Evolutionary conservation across 228 moss, liverwort and hornwort genomes (phyloP).

Genomic region (Sphagnum magellanicum): DNA sequence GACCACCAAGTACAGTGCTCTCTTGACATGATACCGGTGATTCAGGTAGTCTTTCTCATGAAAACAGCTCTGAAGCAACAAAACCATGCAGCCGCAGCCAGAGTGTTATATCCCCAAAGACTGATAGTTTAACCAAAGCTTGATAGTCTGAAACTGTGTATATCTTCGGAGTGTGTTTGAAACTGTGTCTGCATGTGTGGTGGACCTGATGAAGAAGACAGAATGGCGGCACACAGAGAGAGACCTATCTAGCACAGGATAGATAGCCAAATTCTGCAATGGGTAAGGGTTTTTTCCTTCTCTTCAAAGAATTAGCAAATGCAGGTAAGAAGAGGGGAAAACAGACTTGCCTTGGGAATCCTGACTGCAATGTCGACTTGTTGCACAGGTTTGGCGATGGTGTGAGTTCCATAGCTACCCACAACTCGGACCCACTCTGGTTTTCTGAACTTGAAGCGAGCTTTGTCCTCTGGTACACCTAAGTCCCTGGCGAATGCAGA

Average conservation of each 20-base stretch:
- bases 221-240: no score
- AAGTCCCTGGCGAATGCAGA: conserved; percentile 57
- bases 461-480: conserved; percentile 62
- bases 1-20: conserved; percentile 60
- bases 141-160: no score
- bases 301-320: no score
- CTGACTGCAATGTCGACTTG: conserved; percentile 73
- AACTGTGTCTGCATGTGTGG: no score
- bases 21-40: conserved; percentile 81
- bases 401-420: conserved; percentile 62
- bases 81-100: not conserved
- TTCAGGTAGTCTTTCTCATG: conserved; percentile 90
- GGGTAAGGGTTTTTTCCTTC: no score
- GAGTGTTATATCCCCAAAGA: no score
- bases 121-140: no score
- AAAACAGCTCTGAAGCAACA: conserved; percentile 52
- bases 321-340: no score
- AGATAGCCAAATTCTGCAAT: no score
- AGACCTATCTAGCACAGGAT: no score
- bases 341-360: conserved; percentile 53
- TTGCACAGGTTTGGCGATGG: conserved; percentile 64
- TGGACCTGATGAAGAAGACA: no score
- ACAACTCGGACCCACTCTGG: conserved; percentile 62
- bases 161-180: no score
- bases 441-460: conserved; percentile 48